A percentile compares a stretch with the other conserved stretches of the same genome.
Conservation (phyloP, 441 rosid species). For the Francoa sonchifolia region DNA sequence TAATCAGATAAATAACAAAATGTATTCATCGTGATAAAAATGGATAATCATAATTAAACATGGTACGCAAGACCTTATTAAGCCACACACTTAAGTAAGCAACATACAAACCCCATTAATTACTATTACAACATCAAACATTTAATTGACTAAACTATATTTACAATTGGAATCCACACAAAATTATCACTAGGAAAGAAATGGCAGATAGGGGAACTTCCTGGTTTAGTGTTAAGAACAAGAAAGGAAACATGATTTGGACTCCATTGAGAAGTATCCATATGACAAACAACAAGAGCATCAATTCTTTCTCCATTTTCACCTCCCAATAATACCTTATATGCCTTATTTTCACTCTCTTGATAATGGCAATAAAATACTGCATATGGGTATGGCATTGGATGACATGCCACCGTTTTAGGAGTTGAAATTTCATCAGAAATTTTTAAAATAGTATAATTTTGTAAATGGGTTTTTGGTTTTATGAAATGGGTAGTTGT, state of each 20-base stretch:
- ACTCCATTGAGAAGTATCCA: constrained; percentile 17
- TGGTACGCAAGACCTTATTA: too few species aligned
- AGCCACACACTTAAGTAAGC: too few species aligned
- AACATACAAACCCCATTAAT: too few species aligned
- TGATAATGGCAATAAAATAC: constrained; percentile 17
- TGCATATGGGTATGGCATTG: constrained; percentile 13
- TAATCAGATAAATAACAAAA: too few species aligned
- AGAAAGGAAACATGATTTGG: constrained; percentile 11
- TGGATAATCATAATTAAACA: too few species aligned
- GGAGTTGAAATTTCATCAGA: constrained; percentile 4
- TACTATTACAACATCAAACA: too few species aligned
- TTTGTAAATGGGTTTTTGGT: constrained; percentile 6
- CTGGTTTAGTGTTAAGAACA: constrained; percentile 10
- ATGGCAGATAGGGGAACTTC: constrained; percentile 12
- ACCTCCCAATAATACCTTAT: constrained; percentile 7
- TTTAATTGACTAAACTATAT: too few species aligned
- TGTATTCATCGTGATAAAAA: too few species aligned
- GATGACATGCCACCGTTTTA: constrained; percentile 14
- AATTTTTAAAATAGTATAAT: constrained; percentile 6
- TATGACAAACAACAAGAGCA: constrained; percentile 17
- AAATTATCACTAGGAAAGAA: constrained; percentile 16
- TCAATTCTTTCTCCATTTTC: constrained; percentile 14
- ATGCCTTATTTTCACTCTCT: constrained; percentile 12
- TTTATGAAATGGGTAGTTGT: constrained; percentile 8
- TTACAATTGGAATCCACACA: constrained; percentile 19